These are phyloP conservation scores for Glycine tomentella DNA, from an alignment of 306 rosid genomes.

Conservation along the genomic window DNA sequence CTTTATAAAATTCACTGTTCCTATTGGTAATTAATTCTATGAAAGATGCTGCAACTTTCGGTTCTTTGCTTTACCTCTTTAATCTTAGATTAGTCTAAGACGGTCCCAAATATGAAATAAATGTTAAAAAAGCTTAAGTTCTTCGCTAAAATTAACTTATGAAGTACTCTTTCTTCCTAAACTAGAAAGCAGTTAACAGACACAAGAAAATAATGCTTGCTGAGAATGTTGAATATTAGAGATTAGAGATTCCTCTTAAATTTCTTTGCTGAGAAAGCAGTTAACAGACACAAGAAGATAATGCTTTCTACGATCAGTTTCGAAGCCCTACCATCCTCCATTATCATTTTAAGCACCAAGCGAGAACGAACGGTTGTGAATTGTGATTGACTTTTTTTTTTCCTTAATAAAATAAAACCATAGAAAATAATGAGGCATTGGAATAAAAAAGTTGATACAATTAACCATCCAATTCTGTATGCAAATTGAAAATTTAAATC, in stretches of 20 bases:
- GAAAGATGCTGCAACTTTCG: slow-evolving; percentile 23
- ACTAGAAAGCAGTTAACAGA: too few relatives aligned
- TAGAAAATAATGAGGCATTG: not conserved
- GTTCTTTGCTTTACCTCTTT: not conserved
- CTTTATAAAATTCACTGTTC: not conserved
- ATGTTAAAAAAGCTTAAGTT: not conserved
- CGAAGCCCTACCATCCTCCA: too few relatives aligned
- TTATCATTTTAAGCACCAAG: not conserved
- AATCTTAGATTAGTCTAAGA: not conserved
- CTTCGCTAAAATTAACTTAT: not conserved
- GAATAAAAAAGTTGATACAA: not conserved
- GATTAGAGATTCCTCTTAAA: too few relatives aligned
- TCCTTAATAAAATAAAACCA: too few relatives aligned
- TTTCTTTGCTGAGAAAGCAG: too few relatives aligned
- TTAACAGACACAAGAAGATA: too few relatives aligned
- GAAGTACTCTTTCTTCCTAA: not conserved
- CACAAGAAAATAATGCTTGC: too few relatives aligned
- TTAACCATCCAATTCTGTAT: too few relatives aligned
- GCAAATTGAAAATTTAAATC: not conserved
- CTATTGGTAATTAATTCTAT: not conserved
- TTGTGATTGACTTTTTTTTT: not conserved
- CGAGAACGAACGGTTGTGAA: not conserved
- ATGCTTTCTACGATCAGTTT: too few relatives aligned
- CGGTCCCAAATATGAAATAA: slow-evolving; percentile 11
- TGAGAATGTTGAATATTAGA: too few relatives aligned